Conservation (phyloP, 345 rosid species). For the Excoecaria cochinchinensis region DNA sequence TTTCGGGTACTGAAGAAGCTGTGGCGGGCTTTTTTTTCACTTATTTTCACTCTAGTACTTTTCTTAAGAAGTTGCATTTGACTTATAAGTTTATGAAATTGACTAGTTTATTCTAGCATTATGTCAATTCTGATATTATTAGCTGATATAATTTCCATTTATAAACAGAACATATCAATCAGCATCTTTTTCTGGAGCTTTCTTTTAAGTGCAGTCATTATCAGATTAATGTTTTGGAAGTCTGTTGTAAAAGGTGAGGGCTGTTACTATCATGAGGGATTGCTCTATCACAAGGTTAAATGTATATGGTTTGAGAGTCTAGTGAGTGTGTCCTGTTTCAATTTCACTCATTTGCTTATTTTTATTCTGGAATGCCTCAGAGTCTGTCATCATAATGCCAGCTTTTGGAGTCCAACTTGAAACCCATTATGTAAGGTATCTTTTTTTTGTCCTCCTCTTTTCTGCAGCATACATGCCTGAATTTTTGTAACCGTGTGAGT, state of each 20-base stretch:
- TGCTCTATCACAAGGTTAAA: background rate
- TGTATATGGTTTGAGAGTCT: background rate
- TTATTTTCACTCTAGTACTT: background rate
- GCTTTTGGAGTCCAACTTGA: conserved; percentile 80
- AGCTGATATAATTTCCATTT: conserved; percentile 20
- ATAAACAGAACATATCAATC: conserved; percentile 51
- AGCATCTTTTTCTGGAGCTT: conserved; percentile 43
- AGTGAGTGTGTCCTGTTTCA: background rate
- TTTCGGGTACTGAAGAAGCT: background rate
- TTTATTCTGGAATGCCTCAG: conserved; percentile 45
- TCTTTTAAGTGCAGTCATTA: conserved; percentile 45
- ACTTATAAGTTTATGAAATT: background rate
- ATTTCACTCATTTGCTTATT: conserved; percentile 9
- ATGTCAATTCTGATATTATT: conserved; percentile 11
- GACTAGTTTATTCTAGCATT: background rate
- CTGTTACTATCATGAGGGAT: background rate
- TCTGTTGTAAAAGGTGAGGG: conserved; percentile 60
- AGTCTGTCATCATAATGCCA: conserved; percentile 74
- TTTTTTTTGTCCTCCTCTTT: background rate
- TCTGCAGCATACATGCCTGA: too few species aligned
- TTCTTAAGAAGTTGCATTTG: background rate
- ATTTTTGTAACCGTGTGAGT: background rate
- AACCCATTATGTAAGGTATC: conserved; percentile 69
- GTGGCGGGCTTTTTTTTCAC: background rate
- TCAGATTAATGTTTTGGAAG: conserved; percentile 43